phyloP scores from a whole-genome alignment of 2,329 filamentous ascomycete species.

The Blastomyces gilchristii region DNA sequence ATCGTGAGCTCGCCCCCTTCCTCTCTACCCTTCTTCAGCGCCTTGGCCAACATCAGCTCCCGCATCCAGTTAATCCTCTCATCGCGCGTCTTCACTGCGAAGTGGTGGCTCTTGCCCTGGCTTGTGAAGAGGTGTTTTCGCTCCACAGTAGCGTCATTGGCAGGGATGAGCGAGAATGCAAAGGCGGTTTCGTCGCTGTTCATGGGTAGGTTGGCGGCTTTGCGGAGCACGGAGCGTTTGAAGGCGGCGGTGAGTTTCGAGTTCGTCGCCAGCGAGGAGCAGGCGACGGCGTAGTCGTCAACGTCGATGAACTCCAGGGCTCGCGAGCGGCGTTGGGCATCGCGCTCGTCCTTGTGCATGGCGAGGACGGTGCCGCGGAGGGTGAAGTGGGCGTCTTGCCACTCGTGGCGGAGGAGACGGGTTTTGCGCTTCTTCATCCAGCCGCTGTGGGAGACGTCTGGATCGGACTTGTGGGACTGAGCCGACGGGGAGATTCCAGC shows the following conservation, averaged over 20 bases:
- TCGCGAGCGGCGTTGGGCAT: constrained; percentile 18
- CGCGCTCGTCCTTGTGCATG: constrained; percentile 26
- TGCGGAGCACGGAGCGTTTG: constrained; percentile 44
- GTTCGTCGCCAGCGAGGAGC: constrained; percentile 50
- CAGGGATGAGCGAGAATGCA: constrained; percentile 34
- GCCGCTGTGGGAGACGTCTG: constrained; percentile 61
- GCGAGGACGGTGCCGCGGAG: constrained; percentile 60
- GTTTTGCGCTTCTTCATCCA: constrained; percentile 94
- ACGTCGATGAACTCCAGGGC: constrained; percentile 29
- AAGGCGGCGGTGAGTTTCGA: constrained; percentile 82
- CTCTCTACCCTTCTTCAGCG: constrained; percentile 26
- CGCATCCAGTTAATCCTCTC: constrained; percentile 83
- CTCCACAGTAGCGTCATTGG: constrained; percentile 40
- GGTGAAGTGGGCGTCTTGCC: constrained; percentile 85
- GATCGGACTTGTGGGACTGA: constrained; percentile 5
- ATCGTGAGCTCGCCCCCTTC: constrained; percentile 22
- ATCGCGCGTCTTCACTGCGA: constrained; percentile 76
- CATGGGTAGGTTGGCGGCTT: constrained; percentile 16
- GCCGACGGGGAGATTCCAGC: constrained; percentile 3
- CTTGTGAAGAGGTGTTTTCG: constrained; percentile 28
- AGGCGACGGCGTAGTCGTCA: constrained; percentile 32
- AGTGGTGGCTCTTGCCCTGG: constrained; percentile 75
- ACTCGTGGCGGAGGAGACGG: constrained; percentile 80
- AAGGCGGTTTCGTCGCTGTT: constrained; percentile 27
- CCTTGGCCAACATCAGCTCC: constrained; percentile 39